These are phyloP conservation scores for Phytophthora kernoviae DNA, from an alignment of 352 stramenopile genomes.

Conservation along the genomic window DNA sequence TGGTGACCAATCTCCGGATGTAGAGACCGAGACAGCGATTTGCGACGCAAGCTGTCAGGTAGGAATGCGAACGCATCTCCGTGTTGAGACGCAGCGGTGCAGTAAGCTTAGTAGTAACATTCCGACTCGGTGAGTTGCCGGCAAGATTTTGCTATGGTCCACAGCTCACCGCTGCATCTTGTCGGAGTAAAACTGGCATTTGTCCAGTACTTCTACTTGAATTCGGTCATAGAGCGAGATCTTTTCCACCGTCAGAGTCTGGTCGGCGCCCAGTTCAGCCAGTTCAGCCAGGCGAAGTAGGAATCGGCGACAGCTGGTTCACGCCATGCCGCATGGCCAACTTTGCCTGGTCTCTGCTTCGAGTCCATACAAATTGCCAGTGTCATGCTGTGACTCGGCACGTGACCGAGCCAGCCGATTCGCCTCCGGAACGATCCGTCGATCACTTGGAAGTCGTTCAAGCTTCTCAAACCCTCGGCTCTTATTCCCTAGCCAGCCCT, in stretches of 20 bases:
- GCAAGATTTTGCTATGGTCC: neutral
- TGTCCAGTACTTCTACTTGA: neutral
- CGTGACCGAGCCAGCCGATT: too few species aligned
- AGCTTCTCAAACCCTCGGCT: neutral
- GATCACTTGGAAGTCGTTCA: neutral
- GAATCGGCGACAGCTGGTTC: neutral
- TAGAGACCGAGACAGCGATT: constrained; percentile 9
- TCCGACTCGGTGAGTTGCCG: too few species aligned
- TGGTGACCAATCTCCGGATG: constrained; percentile 13
- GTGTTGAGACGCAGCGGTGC: too few species aligned
- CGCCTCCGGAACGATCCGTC: too few species aligned
- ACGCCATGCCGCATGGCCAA: neutral
- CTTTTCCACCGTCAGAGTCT: neutral
- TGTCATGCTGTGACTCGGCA: neutral
- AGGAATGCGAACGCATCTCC: constrained; percentile 11
- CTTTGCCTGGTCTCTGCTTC: neutral
- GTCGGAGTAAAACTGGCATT: neutral
- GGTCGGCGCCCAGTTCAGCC: neutral
- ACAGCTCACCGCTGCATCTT: neutral
- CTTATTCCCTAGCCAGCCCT: neutral
- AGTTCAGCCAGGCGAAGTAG: neutral
- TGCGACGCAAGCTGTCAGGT: constrained; percentile 30
- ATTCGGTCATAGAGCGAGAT: neutral
- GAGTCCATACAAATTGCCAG: neutral
- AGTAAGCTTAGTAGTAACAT: too few species aligned